Evolutionary conservation across 2,329 filamentous ascomycete species (phyloP).

Genomic region (Pseudocercospora macadamiae): DNA sequence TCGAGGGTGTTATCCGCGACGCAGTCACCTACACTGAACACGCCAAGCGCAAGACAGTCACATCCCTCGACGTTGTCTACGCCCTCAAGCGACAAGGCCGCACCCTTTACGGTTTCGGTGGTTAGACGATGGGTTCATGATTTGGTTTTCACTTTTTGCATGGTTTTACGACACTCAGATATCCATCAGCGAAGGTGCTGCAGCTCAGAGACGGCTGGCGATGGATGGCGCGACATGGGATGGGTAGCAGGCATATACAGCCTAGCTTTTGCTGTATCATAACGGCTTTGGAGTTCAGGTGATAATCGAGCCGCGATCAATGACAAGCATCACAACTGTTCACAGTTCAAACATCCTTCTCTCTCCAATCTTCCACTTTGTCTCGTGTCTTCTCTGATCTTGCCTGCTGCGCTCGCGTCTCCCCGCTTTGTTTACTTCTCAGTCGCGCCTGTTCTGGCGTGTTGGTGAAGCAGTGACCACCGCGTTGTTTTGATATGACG

Average conservation of each 20-base stretch:
- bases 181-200: slow-evolving; percentile 40
- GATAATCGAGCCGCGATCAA: slow-evolving; percentile 33
- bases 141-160: slow-evolving; percentile 33
- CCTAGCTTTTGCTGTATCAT: slow-evolving; percentile 38
- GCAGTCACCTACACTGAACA: slow-evolving; percentile 82
- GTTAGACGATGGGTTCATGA: slow-evolving; percentile 48
- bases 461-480: slow-evolving; percentile 21
- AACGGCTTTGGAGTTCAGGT: slow-evolving; percentile 36
- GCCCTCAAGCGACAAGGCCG: slow-evolving; percentile 66
- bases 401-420: too few relatives aligned
- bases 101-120: slow-evolving; percentile 71
- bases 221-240: slow-evolving; percentile 38
- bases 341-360: slow-evolving; percentile 7
- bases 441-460: slow-evolving; percentile 11
- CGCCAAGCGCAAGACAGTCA: slow-evolving; percentile 77
- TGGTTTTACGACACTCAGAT: slow-evolving; percentile 41
- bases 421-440: slow-evolving; percentile 21
- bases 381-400: slow-evolving; percentile 1
- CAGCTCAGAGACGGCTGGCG: slow-evolving; percentile 35
- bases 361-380: not conserved
- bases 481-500: slow-evolving; percentile 23
- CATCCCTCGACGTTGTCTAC: slow-evolving; percentile 65
- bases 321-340: slow-evolving; percentile 29
- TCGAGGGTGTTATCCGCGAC: slow-evolving; percentile 78
- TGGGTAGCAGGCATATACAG: slow-evolving; percentile 33